These are phyloP conservation scores for Lippia alba DNA, from an alignment of 305 asterid genomes.

Conservation along the genomic window DNA sequence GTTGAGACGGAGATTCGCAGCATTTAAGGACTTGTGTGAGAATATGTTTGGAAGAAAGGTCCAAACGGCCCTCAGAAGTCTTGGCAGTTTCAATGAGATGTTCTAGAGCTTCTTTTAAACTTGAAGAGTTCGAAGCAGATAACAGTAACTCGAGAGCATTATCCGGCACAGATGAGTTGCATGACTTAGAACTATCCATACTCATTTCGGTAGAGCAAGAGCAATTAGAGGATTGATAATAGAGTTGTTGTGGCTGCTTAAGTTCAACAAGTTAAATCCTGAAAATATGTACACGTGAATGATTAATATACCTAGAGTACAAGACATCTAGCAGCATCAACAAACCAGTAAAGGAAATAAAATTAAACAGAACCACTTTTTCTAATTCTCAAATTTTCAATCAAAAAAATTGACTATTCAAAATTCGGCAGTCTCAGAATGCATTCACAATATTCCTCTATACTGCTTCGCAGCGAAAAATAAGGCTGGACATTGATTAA, in stretches of 20 bases:
- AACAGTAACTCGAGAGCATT: constrained; percentile 47
- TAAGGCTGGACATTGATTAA: too few relatives aligned
- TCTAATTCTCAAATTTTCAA: too few relatives aligned
- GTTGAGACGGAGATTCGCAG: constrained; percentile 48
- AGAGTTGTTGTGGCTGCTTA: background rate
- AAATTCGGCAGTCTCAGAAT: too few relatives aligned
- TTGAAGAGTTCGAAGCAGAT: constrained; percentile 45
- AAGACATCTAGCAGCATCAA: too few relatives aligned
- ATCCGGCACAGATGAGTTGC: constrained; percentile 41
- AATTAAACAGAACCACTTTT: too few relatives aligned
- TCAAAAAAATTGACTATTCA: too few relatives aligned
- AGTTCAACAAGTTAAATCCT: constrained; percentile 22
- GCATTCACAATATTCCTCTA: too few relatives aligned
- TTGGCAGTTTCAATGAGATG: constrained; percentile 63
- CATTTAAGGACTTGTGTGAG: constrained; percentile 51
- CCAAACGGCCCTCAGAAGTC: constrained; percentile 63
- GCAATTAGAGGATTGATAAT: background rate
- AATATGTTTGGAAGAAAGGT: constrained; percentile 58
- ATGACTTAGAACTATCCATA: constrained; percentile 40
- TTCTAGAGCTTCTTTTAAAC: constrained; percentile 61
- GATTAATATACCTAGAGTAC: too few relatives aligned
- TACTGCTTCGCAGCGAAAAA: too few relatives aligned
- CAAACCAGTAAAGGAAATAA: too few relatives aligned
- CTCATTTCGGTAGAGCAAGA: background rate
- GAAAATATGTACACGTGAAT: constrained; percentile 24